Conservation (phyloP, 768 basidiomycete species). For the Suillus brevipes region DNA sequence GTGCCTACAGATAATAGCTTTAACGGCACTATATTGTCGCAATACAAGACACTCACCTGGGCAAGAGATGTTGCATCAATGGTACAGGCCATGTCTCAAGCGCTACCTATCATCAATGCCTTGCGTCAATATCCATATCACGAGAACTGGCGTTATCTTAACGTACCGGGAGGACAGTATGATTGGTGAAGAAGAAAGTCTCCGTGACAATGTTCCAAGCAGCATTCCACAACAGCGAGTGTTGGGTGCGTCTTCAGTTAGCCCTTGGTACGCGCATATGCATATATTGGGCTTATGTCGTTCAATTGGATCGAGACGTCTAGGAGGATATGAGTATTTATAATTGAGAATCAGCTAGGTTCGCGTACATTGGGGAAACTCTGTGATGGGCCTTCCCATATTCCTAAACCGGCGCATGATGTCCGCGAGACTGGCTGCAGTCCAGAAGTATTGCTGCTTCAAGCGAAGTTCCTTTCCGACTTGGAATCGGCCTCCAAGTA, state of each 20-base stretch:
- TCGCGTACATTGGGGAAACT: slow-evolving; percentile 77
- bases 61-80: slow-evolving; percentile 80
- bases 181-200: slow-evolving; percentile 96
- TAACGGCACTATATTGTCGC: slow-evolving; percentile 3
- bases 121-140: not conserved
- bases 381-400: slow-evolving; percentile 72
- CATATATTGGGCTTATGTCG: slow-evolving; percentile 51
- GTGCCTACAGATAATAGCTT: slow-evolving; percentile 45
- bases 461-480: slow-evolving; percentile 87
- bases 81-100: slow-evolving; percentile 93
- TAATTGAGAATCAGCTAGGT: not conserved
- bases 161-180: slow-evolving; percentile 85
- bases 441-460: slow-evolving; percentile 98
- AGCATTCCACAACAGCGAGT: slow-evolving; percentile 81
- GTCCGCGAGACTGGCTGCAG: slow-evolving; percentile 82
- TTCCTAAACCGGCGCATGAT: slow-evolving; percentile 94
- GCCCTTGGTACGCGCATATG: not conserved
- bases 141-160: not conserved
- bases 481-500: slow-evolving; percentile 25
- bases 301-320: slow-evolving; percentile 95
- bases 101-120: slow-evolving; percentile 54
- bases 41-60: slow-evolving; percentile 47
- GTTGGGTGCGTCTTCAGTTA: slow-evolving; percentile 85
- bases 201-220: slow-evolving; percentile 91
- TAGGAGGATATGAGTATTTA: slow-evolving; percentile 27